These are phyloP conservation scores for Chlamydomonas sp. DNA, from an alignment of 139 green algal species.

Conservation along the genomic window DNA sequence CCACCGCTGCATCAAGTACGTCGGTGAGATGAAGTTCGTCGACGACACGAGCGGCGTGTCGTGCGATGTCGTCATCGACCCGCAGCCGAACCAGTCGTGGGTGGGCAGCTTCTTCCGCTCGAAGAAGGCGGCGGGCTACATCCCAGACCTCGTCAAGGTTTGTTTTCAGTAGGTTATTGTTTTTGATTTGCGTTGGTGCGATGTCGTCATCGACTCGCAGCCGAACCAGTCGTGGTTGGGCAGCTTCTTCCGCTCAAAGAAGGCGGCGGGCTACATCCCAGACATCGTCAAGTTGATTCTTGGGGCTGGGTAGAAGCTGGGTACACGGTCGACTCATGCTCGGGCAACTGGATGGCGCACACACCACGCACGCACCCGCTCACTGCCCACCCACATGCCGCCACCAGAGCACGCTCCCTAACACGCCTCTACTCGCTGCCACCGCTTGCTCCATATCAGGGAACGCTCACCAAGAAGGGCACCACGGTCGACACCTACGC, in stretches of 20 bases:
- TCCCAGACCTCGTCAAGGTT: slow-evolving; percentile 26
- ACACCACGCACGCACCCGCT: too few relatives aligned
- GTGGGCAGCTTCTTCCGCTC: slow-evolving; percentile 16
- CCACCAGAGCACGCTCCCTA: too few relatives aligned
- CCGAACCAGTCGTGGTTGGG: slow-evolving; percentile 11
- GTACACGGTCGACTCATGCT: too few relatives aligned
- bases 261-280: slow-evolving; percentile 26
- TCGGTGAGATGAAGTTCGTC: slow-evolving; percentile 47
- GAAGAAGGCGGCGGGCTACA: slow-evolving; percentile 29
- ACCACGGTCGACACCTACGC: too few relatives aligned
- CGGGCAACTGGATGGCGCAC: too few relatives aligned
- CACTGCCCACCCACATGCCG: too few relatives aligned
- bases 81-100: slow-evolving; percentile 16
- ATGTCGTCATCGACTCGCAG: slow-evolving; percentile 39
- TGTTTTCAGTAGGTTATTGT: too few relatives aligned
- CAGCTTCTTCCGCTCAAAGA: slow-evolving; percentile 25
- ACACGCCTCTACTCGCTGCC: too few relatives aligned
- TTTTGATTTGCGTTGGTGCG: slow-evolving; percentile 13
- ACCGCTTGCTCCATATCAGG: too few relatives aligned
- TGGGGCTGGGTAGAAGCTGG: too few relatives aligned
- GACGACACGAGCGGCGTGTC: slow-evolving; percentile 42
- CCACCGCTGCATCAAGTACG: slow-evolving; percentile 51
- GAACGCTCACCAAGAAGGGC: too few relatives aligned
- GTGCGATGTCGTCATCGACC: slow-evolving; percentile 42
- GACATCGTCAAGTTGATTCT: slow-evolving; percentile 32